Percentiles rank a stretch among this genome's conserved stretches.
phyloP scores from a whole-genome alignment of 257 asterid species.

The Cinchona pubescens region DNA sequence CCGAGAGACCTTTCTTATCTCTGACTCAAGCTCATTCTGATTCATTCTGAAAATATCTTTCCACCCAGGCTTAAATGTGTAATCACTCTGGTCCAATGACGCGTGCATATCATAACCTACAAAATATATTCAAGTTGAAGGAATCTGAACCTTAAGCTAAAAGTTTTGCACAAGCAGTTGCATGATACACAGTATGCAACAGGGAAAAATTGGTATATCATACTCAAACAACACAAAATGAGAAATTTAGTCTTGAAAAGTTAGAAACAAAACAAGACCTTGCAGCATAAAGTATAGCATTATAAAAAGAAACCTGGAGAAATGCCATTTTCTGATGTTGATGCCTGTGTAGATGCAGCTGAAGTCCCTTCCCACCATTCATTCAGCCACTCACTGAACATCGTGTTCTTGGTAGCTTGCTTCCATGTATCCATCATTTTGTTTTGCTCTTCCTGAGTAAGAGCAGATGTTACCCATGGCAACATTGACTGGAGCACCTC shows the following conservation, averaged over 20 bases:
- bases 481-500: conserved; percentile 97
- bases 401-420: conserved; percentile 93
- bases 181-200: not conserved
- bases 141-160: not conserved
- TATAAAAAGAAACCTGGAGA: conserved; percentile 55
- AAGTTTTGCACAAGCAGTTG: not conserved
- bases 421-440: conserved; percentile 94
- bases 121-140: conserved; percentile 2
- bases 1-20: conserved; percentile 89
- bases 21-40: conserved; percentile 97
- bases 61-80: conserved; percentile 96
- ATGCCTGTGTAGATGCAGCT: conserved; percentile 38
- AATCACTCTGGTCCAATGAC: conserved; percentile 65
- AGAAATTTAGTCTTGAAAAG: not conserved
- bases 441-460: conserved; percentile 94
- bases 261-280: not conserved
- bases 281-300: not conserved
- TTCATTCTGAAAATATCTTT: conserved; percentile 93
- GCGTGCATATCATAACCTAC: conserved; percentile 63
- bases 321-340: conserved; percentile 45
- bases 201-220: not conserved
- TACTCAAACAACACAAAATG: not conserved
- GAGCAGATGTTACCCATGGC: conserved; percentile 98
- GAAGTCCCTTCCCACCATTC: conserved; percentile 99
- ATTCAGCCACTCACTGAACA: conserved; percentile 96